Conservation (phyloP, 768 basidiomycete genomes). For the Leccinum aurantiacum region DNA sequence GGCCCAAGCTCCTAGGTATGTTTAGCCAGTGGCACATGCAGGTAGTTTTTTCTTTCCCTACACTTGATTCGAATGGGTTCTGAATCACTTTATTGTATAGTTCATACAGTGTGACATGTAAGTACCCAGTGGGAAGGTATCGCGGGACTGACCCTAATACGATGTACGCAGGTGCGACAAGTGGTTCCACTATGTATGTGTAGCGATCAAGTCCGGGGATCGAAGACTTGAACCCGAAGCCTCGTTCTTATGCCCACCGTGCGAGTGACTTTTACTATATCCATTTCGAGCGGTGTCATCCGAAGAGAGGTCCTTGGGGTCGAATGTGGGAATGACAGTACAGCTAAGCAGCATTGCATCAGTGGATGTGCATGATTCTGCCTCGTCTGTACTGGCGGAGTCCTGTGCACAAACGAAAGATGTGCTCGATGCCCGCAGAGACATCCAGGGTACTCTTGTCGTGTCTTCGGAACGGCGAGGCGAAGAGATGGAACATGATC, state of each 20-base stretch:
- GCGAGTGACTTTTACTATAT: slow-evolving; percentile 27
- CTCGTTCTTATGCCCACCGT: slow-evolving; percentile 45
- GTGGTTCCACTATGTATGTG: slow-evolving; percentile 58
- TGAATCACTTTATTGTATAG: slow-evolving; percentile 12
- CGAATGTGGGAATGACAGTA: background rate
- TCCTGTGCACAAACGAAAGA: background rate
- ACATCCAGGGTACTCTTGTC: background rate
- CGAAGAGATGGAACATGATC: background rate
- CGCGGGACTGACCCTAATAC: background rate
- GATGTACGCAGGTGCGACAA: slow-evolving; percentile 34
- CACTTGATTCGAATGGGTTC: background rate
- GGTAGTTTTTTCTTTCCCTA: slow-evolving; percentile 8
- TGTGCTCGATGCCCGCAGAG: background rate
- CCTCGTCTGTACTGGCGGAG: background rate
- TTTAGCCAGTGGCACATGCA: slow-evolving; percentile 26
- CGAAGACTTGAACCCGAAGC: slow-evolving; percentile 32
- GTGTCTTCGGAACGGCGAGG: background rate
- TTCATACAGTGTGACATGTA: slow-evolving; percentile 38
- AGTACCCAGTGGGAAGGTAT: slow-evolving; percentile 1
- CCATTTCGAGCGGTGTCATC: background rate
- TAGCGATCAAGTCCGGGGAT: slow-evolving; percentile 40
- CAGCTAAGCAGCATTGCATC: background rate
- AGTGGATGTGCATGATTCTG: background rate
- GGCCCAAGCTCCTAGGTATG: slow-evolving; percentile 15
- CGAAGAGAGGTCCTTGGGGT: background rate